Evolutionary conservation across 1,284 basidiomycete species (phyloP), one percentile per base, ranked within the genome.

Genomic region (Somion occarium): DNA sequence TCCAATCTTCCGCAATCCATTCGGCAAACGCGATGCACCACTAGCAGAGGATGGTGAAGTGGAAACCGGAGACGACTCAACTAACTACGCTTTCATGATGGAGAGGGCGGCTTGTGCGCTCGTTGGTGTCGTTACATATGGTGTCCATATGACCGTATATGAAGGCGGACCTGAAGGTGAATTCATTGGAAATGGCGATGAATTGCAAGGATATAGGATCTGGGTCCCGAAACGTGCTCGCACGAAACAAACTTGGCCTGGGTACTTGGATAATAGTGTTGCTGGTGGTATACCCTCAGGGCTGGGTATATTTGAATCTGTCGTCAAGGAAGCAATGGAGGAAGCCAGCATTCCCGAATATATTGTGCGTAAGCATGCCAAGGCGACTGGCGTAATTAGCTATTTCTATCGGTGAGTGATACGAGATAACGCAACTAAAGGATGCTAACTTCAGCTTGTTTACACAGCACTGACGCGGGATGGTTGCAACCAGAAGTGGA

Each of bases 301-400:
- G 1, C 85, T 90, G 69, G 67, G 74, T 0, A 73, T 82, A 0
- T 80, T 89, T 49, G 88, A 94, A 50, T 79, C 85, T 2, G 75
- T 98, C 48, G 79, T 97, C 39, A 95, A 97, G 63, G 96, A 99
- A 69, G 89, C 91, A 56, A 85, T 85, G 74, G 95, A 98, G 64
- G 94, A 98, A 68, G 95, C 93, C 13, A 91, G 84, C 58, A 75
- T 97, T 19, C 72, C 78, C 1, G 82, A 83, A 49, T 66, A 74
- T 11, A 62, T 92, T 27, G 82, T 91, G 1, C 69, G 75, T 44
- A 68, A 72, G 39, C 68, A 84, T 55, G 73, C 85, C 18, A 83
- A 76, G 59, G 67, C 75, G 25, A 79, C 74, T n/a, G 83, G 85
- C 3, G 73, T 75, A 3, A 67, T 89, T 46, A 86, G 81, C 58